A percentile compares a stretch with the other conserved stretches of the same genome.
Conservation (phyloP, 2,329 filamentous ascomycete genomes). For the Malbranchea zuffiana region DNA sequence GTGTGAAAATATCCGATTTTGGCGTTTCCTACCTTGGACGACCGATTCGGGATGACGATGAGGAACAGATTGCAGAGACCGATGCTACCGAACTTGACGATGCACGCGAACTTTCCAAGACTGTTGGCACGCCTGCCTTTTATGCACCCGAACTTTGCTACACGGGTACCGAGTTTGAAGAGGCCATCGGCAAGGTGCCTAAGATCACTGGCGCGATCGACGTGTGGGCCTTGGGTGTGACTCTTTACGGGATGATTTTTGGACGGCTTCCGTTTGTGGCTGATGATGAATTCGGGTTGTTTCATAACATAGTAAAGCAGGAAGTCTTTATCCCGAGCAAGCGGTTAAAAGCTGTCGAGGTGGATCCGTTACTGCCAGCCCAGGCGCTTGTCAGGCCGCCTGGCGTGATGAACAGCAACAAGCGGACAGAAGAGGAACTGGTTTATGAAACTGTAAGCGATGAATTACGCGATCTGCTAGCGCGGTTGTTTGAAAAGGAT, state of each 20-base stretch:
- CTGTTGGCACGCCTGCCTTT: constrained; percentile 92
- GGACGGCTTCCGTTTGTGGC: constrained; percentile 88
- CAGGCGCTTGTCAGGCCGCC: too few species aligned
- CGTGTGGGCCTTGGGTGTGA: constrained; percentile 93
- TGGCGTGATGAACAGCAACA: constrained; percentile 50
- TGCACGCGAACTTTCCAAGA: constrained; percentile 93
- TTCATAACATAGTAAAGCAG: constrained; percentile 79
- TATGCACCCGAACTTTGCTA: constrained; percentile 95
- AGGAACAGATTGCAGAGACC: constrained; percentile 65
- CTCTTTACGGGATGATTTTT: constrained; percentile 88
- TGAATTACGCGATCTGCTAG: constrained; percentile 65
- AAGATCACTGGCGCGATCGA: constrained; percentile 90
- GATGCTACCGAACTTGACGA: constrained; percentile 83
- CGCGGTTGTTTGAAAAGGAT: constrained; percentile 75
- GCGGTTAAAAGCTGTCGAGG: constrained; percentile 62
- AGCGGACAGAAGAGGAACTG: constrained; percentile 65
- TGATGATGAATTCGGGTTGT: constrained; percentile 84
- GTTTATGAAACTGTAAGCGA: constrained; percentile 79
- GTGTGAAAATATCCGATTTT: constrained; percentile 97
- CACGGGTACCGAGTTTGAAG: constrained; percentile 55
- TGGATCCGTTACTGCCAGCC: constrained; percentile 37
- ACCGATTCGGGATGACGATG: constrained; percentile 71
- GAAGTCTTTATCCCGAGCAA: constrained; percentile 80
- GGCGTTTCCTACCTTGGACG: constrained; percentile 94
- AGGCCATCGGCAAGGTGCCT: constrained; percentile 46